Evolutionary conservation across 345 rosid species (phyloP).

Genomic region (Carallia pectinifolia): DNA sequence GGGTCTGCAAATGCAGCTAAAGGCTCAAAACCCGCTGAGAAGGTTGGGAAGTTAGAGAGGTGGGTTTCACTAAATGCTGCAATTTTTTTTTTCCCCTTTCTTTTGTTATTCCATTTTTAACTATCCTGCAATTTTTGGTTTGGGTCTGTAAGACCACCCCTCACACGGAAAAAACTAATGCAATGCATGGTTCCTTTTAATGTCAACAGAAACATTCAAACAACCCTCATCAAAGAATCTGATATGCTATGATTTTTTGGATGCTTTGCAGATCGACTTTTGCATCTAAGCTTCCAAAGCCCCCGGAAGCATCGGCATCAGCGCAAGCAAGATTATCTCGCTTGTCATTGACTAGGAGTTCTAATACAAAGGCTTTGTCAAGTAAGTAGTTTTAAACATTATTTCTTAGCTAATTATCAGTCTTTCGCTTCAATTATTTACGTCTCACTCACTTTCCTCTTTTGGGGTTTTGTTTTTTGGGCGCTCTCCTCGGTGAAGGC

Average conservation of each 20-base stretch:
- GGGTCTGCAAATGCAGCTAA: slow-evolving; percentile 6
- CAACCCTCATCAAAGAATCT: background rate
- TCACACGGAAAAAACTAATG: no score
- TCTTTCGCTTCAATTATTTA: background rate
- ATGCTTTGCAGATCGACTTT: slow-evolving; percentile 26
- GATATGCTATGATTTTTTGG: background rate
- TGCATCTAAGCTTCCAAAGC: slow-evolving; percentile 61
- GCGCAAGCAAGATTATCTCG: slow-evolving; percentile 47
- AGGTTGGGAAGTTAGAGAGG: slow-evolving; percentile 40
- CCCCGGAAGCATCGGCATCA: slow-evolving; percentile 34
- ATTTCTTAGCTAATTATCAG: background rate
- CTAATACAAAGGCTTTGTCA: slow-evolving; percentile 46
- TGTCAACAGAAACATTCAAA: no score
- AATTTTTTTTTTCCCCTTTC: background rate
- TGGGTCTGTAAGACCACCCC: no score
- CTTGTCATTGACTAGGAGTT: slow-evolving; percentile 45
- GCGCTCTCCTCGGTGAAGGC: background rate
- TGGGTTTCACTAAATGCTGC: slow-evolving; percentile 28
- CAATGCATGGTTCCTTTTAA: no score
- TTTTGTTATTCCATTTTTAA: background rate
- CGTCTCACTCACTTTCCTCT: background rate
- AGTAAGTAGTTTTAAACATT: slow-evolving; percentile 36
- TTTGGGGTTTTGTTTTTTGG: background rate
- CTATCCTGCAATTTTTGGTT: no score
- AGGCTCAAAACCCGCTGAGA: slow-evolving; percentile 4